Percentiles rank a stretch among this genome's conserved stretches.
Evolutionary conservation across 768 basidiomycete genomes (phyloP).

Genomic region (Pisolithus albus): DNA sequence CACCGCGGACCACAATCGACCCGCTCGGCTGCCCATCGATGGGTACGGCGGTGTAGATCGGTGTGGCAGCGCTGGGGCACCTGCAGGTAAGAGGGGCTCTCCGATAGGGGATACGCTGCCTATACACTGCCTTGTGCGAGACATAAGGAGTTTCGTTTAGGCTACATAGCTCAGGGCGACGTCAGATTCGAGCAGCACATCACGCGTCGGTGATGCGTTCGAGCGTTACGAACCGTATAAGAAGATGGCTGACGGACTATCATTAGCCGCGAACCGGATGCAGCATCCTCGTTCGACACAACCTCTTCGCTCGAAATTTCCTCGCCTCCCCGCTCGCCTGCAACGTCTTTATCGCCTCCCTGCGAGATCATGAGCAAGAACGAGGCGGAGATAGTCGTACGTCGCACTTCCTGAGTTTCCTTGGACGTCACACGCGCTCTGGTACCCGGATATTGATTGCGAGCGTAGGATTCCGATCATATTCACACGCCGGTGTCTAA

Average conservation of each 20-base stretch:
- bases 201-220: constrained; percentile 72
- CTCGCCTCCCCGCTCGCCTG: constrained; percentile 38
- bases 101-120: constrained; percentile 3
- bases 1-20: background rate
- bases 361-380: constrained; percentile 25
- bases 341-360: constrained; percentile 23
- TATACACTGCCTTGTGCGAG: background rate
- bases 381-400: constrained; percentile 31
- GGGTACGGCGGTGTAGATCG: background rate
- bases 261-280: constrained; percentile 37
- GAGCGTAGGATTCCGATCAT: constrained; percentile 49
- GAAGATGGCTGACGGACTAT: constrained; percentile 35
- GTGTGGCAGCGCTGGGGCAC: background rate
- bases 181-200: constrained; percentile 11
- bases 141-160: constrained; percentile 51
- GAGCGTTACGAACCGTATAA: constrained; percentile 82
- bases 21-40: background rate
- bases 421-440: constrained; percentile 40
- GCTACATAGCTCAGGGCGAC: constrained; percentile 21
- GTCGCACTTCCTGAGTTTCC: constrained; percentile 52
- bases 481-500: constrained; percentile 32
- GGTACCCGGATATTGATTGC: constrained; percentile 42
- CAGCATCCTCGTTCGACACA: constrained; percentile 55
- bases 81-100: background rate
- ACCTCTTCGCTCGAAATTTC: constrained; percentile 20